phyloP scores from a whole-genome alignment of 1,139 yeast genomes.

The Hyphopichia wangnamkhiaoensis region DNA sequence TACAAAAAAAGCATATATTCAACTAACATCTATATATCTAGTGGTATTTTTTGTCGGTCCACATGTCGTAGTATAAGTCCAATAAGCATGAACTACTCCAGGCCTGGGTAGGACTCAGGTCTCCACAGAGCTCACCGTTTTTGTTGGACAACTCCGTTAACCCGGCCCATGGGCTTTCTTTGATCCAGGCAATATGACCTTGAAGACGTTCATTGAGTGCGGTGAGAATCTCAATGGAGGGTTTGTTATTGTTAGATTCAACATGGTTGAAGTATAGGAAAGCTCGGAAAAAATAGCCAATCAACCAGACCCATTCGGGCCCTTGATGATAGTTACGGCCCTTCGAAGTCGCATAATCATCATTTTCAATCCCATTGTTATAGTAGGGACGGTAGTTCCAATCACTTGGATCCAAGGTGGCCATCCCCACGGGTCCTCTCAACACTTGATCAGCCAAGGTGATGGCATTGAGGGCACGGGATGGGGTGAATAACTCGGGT shows the following conservation, averaged over 20 bases:
- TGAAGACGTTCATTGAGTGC: conserved; percentile 56
- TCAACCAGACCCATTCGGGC: conserved; percentile 97
- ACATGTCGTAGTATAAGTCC: conserved; percentile 73
- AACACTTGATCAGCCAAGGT: conserved; percentile 68
- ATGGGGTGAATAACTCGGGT: conserved; percentile 77
- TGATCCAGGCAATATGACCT: conserved; percentile 70
- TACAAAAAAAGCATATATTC: neutral
- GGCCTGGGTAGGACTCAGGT: conserved; percentile 95
- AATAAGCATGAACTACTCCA: conserved; percentile 90
- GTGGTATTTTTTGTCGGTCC: conserved; percentile 22
- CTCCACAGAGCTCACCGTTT: conserved; percentile 76
- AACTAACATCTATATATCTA: neutral
- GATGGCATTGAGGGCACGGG: conserved; percentile 63
- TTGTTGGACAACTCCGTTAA: conserved; percentile 89
- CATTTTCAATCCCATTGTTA: conserved; percentile 73
- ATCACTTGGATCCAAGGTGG: conserved; percentile 90
- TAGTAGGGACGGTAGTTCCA: conserved; percentile 90
- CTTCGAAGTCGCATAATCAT: conserved; percentile 88
- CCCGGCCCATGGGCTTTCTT: conserved; percentile 86
- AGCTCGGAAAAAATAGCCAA: conserved; percentile 86
- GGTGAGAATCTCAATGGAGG: conserved; percentile 34
- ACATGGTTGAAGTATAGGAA: conserved; percentile 54
- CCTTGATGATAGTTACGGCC: conserved; percentile 98
- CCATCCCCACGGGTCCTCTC: conserved; percentile 90
- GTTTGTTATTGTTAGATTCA: conserved; percentile 25